Base-by-base conservation (phyloP, 805 yeast species). In the Yamadazyma sp. region DNA sequence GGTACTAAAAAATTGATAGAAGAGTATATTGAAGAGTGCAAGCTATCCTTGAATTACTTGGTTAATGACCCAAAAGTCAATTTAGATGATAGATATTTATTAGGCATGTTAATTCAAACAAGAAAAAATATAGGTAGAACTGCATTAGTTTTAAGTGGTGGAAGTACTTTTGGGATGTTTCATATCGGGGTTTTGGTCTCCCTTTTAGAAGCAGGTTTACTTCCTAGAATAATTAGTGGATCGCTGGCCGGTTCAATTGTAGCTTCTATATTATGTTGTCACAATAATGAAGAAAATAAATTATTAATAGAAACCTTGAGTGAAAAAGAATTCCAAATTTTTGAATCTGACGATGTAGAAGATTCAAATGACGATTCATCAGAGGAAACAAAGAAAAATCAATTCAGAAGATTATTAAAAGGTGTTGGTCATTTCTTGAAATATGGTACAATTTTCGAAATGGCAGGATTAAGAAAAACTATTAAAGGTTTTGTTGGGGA, bases 221-320 rank as follows among this genome's bases (percentile, higher is more conserved):
- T 91, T 16, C 99, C 99, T 0, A 73, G 84, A 31, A 85, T 93
- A 23, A 78, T 93, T 11, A 84, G 95, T 31, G 98, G 99, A 1
- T 84, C 95, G 10, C 86, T 96, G 16, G 95, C 97, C 0, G 99
- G 99, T 12, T 88, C 96, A 1, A 89, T 93, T 34, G 81, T 93
- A 30, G 97, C 98, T 13, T 77, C 95, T 31, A 78, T 93, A 12
- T 68, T 93, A 30, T 87, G 96, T 52, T 81, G 85, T 12, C 86
- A 83, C 52, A 75, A 82, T 7, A 80, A 80, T 39, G 84, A 78
- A 21, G 97, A 89, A 56, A 69, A 80, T 2, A 56, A 69, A 13
- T 70, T 60, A 5, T 55, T 86, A 12, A 61, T 91, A 39, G 70
- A 61, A 20, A 75, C 79, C 11, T 78, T 89, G 38, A 76, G 80